Base-by-base conservation (phyloP, 1,284 basidiomycete genomes). In the Macrocystidia cucumis region DNA sequence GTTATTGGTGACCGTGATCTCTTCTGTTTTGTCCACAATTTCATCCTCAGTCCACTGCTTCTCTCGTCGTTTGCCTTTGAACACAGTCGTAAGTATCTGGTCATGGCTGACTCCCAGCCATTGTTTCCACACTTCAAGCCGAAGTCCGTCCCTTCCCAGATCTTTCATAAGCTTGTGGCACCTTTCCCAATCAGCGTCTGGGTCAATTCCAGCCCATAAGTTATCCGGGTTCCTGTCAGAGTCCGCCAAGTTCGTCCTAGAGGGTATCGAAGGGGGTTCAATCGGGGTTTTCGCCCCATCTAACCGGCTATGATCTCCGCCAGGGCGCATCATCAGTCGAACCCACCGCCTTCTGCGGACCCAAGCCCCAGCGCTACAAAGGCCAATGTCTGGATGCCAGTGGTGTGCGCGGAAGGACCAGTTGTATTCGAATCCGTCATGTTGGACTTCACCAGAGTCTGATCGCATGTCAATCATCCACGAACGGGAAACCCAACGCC, bases 381-480 rank as follows among this genome's bases (percentile, higher is more conserved):
- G 51, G 5, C 84, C 80, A 1, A 75, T 63, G 32, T 71, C 59
- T 0, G 81, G 56, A 8, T 70, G 65, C 85, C 85, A 89, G 32
- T 74, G 56, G 33, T 69, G 66, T 17, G 58, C 53, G 11, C 79
- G 72, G 46, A 89, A 89, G 41, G 63, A 53, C 73, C 78, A 84
- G 49, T 86, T 87, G 58, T 89, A 89, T 55, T 89, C 81, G 44
- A 87, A 89, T 25, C 85, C 85, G 46, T 89, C 85, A 44, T 82
- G 69, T 47, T 85, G 79, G 3, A 87, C 78, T 46, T 78, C 70
- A 32, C 81, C 82, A 12, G 60, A 58, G 43, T 82, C 74, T 13
- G 74, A 69, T 25, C 79, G 78, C 85, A 89, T 89, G 59, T 89
- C 86, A 39, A 88, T 74, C 81, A 89, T 83, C 85, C 85, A 89